Base-by-base conservation (phyloP, 164 flowering plant genomes). In the Dillenia suffruticosa region DNA sequence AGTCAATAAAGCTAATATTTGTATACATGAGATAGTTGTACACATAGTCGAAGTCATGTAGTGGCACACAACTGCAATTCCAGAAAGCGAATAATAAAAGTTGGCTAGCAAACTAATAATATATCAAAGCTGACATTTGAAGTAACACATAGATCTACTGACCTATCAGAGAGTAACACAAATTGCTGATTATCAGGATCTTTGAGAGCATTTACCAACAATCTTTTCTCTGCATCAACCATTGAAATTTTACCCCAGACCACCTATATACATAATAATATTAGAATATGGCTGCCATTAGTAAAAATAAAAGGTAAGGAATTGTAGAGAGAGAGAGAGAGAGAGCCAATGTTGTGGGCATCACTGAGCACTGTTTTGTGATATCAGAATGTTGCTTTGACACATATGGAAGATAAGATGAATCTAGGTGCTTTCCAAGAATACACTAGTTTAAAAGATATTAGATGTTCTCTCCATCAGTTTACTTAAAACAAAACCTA, bases 151-250 rank as follows among this genome's bases (percentile, higher is more conserved):
- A 5, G 22, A 55, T n/a, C 48, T 46, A 19, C 52, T 58, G 53
- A 89, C 98, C 97, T 93, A 68, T 93, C 98, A 54, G 98, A 93
- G 74, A 93, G 96, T 68, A 93, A 71, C 56, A 90, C 84, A 84
- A 93, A 93, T 54, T 93, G 98, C 66, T 83, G 88, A 68, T 93
- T 93, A 66, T 84, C 89, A 57, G 80, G 74, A 63, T 93, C 95
- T 63, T 68, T 71, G 14, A 93, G 84, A 50, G 98, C 98, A 81
- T 76, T 70, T 54, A 85, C 90, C 68, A 93, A 68, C 67, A 93
- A 82, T 49, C 98, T 68, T 74, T 72, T 87, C 77, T 90, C 95
- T 8, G 98, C 98, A 79, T 88, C 91, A 68, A 93, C 84, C 98
- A 93, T 90, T 50, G 98, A 90, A 64, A 90, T 87, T 70, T 77